Percentiles rank a stretch among this genome's conserved stretches.
These are phyloP conservation scores for Botryotinia calthae DNA, from an alignment of 2,329 filamentous ascomycete species.

Conservation along the genomic window DNA sequence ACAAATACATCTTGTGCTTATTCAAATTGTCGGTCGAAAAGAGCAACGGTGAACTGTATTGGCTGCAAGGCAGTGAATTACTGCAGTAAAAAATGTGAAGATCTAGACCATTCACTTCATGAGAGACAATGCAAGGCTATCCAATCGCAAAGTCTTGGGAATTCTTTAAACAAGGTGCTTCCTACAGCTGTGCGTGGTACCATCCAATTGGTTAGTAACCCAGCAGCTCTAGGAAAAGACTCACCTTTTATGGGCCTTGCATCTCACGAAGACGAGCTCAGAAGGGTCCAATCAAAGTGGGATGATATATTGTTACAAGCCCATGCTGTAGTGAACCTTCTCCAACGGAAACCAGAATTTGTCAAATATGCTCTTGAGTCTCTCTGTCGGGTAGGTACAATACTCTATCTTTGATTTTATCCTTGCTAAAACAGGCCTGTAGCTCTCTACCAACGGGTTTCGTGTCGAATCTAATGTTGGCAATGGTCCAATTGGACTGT, in stretches of 20 bases:
- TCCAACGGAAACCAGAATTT: conserved; percentile 31
- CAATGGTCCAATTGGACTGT: conserved; percentile 52
- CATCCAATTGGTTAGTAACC: conserved; percentile 46
- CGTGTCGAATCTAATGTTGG: conserved; percentile 53
- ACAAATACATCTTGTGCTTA: not conserved
- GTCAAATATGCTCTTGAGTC: conserved; percentile 46
- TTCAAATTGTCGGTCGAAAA: conserved; percentile 1
- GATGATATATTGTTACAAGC: conserved; percentile 49
- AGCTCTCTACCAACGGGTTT: conserved; percentile 64
- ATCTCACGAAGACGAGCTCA: conserved; percentile 49
- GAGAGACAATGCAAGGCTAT: conserved; percentile 1
- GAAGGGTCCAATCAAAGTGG: conserved; percentile 40
- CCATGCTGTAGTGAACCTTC: conserved; percentile 46
- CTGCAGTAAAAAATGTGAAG: conserved; percentile 54
- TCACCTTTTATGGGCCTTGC: conserved; percentile 40
- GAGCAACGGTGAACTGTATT: conserved; percentile 44
- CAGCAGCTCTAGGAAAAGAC: conserved; percentile 21
- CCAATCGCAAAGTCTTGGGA: not conserved
- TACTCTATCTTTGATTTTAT: not conserved
- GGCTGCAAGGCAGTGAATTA: conserved; percentile 54
- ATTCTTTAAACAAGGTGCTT: not conserved
- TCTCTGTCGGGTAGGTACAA: conserved; percentile 51
- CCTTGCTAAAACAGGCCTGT: conserved; percentile 6
- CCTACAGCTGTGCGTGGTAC: conserved; percentile 57
- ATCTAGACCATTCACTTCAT: conserved; percentile 21